phyloP scores from a whole-genome alignment of 345 rosid species.

The Eutrema japonicum region DNA sequence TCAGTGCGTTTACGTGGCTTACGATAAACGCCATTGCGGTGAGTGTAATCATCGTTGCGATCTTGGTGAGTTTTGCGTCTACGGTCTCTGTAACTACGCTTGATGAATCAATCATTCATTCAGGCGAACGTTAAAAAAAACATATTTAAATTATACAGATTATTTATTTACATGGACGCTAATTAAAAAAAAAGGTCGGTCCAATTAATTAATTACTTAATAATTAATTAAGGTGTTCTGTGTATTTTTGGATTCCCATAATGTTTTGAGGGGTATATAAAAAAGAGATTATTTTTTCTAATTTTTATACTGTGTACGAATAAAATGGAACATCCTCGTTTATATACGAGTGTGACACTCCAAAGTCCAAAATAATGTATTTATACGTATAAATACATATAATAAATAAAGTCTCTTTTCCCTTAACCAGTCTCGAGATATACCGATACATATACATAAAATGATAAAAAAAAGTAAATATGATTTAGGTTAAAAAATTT shows the following conservation, averaged over 20 bases:
- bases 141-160: slow-evolving; percentile 28
- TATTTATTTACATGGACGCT: slow-evolving; percentile 43
- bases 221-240: slow-evolving; percentile 38
- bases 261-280: slow-evolving; percentile 48
- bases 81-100: slow-evolving; percentile 78
- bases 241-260: slow-evolving; percentile 48
- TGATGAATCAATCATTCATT: slow-evolving; percentile 41
- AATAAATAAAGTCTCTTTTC: slow-evolving; percentile 35
- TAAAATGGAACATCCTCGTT: slow-evolving; percentile 39
- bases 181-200: slow-evolving; percentile 8
- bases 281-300: slow-evolving; percentile 30
- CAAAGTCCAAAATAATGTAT: slow-evolving; percentile 14
- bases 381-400: slow-evolving; percentile 19
- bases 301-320: slow-evolving; percentile 24
- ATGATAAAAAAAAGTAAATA: neutral
- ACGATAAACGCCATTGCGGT: slow-evolving; percentile 82
- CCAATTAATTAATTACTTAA: slow-evolving; percentile 37
- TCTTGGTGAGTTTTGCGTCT: slow-evolving; percentile 52
- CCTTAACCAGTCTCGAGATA: neutral
- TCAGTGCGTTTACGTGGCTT: slow-evolving; percentile 56
- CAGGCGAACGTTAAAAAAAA: neutral
- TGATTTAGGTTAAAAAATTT: neutral
- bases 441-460: neutral
- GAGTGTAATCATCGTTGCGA: slow-evolving; percentile 65
- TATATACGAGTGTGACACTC: too few relatives aligned